phyloP scores from a whole-genome alignment of 768 basidiomycete species.

The Pleurotus tuoliensis region DNA sequence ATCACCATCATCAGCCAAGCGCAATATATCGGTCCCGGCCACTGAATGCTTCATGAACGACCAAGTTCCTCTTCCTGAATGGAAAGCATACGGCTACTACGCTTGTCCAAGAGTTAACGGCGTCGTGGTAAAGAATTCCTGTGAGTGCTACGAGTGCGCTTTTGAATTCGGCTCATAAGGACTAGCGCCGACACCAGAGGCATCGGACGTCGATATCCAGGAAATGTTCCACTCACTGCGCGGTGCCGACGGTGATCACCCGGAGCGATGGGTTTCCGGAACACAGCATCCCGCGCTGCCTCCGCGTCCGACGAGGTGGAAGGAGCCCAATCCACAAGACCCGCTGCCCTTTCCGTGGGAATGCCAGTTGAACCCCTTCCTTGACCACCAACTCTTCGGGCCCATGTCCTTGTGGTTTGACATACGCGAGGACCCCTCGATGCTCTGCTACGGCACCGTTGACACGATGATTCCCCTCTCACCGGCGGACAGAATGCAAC shows the following conservation, averaged over 20 bases:
- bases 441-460: slow-evolving; percentile 27
- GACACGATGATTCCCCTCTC: slow-evolving; percentile 25
- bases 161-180: neutral
- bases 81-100: slow-evolving; percentile 55
- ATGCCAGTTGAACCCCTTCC: slow-evolving; percentile 54
- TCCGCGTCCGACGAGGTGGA: slow-evolving; percentile 44
- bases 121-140: slow-evolving; percentile 36
- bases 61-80: slow-evolving; percentile 31
- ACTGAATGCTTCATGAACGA: neutral
- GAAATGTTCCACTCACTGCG: slow-evolving; percentile 28
- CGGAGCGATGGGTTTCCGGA: slow-evolving; percentile 48
- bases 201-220: slow-evolving; percentile 21
- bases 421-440: slow-evolving; percentile 25
- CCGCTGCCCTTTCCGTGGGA: slow-evolving; percentile 44
- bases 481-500: slow-evolving; percentile 42
- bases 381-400: slow-evolving; percentile 39
- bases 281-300: slow-evolving; percentile 46
- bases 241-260: slow-evolving; percentile 30
- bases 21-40: neutral
- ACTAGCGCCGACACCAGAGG: slow-evolving; percentile 18
- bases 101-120: slow-evolving; percentile 41
- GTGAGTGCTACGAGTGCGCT: slow-evolving; percentile 27
- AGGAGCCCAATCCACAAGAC: slow-evolving; percentile 31
- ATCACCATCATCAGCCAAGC: neutral
- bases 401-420: slow-evolving; percentile 46